Conservation (phyloP, 1,284 basidiomycete species). For the Grifola frondosa region DNA sequence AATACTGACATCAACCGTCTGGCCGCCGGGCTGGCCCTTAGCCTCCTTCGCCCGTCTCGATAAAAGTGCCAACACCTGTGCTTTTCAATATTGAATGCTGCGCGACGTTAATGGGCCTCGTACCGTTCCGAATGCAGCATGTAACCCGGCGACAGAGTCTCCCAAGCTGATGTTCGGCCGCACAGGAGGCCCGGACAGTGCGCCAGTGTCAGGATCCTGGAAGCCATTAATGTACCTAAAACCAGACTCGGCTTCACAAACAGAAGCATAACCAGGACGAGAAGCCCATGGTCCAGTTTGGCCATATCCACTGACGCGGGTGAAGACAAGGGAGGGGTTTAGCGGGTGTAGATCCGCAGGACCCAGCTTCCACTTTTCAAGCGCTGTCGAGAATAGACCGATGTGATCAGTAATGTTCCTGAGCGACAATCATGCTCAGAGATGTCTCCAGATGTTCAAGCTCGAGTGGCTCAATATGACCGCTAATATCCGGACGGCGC, state of each 20-base stretch:
- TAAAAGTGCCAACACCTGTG: constrained; percentile 71
- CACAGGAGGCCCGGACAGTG: constrained; percentile 58
- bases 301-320: constrained; percentile 71
- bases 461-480: too few relatives aligned
- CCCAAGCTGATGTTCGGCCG: constrained; percentile 71
- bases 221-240: constrained; percentile 72
- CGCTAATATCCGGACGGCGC: too few relatives aligned
- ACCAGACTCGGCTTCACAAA: constrained; percentile 72
- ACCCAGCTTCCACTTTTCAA: constrained; percentile 68
- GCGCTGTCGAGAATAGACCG: too few relatives aligned
- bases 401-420: too few relatives aligned
- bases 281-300: constrained; percentile 72
- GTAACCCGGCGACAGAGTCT: constrained; percentile 67
- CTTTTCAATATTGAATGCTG: background rate
- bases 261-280: constrained; percentile 67
- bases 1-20: constrained; percentile 73
- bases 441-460: too few relatives aligned
- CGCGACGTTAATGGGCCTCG: too few relatives aligned
- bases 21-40: constrained; percentile 43
- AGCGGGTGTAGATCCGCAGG: constrained; percentile 53
- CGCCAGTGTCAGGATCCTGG: constrained; percentile 51
- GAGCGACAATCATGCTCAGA: too few relatives aligned
- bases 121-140: constrained; percentile 72
- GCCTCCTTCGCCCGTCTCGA: constrained; percentile 42
- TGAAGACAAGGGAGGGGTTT: constrained; percentile 68